A percentile compares a stretch with the other conserved stretches of the same genome.
Evolutionary conservation across 2,329 filamentous ascomycete genomes (phyloP).

Genomic region (Ceratocystis lukuohia): DNA sequence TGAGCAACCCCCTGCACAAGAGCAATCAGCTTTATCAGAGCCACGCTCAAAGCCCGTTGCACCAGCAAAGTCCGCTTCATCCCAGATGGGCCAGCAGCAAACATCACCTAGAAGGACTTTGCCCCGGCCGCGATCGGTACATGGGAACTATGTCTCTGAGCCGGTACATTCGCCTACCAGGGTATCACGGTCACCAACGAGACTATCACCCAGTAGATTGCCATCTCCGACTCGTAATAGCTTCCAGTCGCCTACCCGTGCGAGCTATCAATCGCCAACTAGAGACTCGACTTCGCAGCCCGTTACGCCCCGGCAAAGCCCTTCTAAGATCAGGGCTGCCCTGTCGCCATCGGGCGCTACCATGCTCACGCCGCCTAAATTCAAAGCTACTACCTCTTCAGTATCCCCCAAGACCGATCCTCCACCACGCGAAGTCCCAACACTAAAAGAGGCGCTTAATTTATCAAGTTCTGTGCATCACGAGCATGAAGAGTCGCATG

Average conservation of each 20-base stretch:
- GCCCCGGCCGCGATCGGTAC: conserved; percentile 27
- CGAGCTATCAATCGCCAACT: conserved; percentile 11
- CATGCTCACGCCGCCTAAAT: conserved; percentile 8
- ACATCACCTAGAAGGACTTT: conserved; percentile 40
- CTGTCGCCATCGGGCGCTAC: conserved; percentile 4
- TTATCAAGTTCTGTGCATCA: neutral
- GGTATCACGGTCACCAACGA: conserved; percentile 5
- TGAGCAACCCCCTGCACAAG: conserved; percentile 29
- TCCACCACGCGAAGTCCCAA: neutral
- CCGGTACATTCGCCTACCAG: conserved; percentile 15
- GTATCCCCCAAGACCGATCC: conserved; percentile 10
- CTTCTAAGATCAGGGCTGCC: conserved; percentile 13
- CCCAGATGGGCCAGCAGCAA: conserved; percentile 31
- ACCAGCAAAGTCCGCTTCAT: conserved; percentile 26
- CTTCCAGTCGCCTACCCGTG: conserved; percentile 9
- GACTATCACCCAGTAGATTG: conserved; percentile 10
- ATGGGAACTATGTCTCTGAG: conserved; percentile 15
- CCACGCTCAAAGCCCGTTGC: conserved; percentile 34
- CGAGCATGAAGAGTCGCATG: neutral
- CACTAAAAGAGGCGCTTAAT: neutral
- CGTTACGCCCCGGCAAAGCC: conserved; percentile 14
- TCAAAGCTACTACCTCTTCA: neutral
- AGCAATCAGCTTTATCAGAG: conserved; percentile 24
- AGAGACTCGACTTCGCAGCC: conserved; percentile 11
- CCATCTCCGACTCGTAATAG: conserved; percentile 2